These are phyloP conservation scores for Sequoiadendron giganteum DNA, from an alignment of 75 land plant species.

Conservation along the genomic window DNA sequence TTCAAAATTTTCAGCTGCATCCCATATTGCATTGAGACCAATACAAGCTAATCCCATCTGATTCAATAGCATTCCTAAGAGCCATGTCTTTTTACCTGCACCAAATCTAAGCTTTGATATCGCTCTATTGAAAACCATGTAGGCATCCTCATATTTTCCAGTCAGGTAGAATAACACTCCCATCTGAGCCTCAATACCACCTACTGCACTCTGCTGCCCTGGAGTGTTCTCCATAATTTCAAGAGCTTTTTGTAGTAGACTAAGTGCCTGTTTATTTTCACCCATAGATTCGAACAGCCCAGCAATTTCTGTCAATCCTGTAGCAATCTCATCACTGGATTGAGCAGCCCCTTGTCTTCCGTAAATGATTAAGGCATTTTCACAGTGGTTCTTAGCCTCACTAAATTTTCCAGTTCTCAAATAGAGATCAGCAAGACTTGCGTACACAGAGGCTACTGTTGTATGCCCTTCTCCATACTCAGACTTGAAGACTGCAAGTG, in stretches of 20 bases:
- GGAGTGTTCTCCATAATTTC: slow-evolving; percentile 26
- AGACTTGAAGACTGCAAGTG: slow-evolving; percentile 29
- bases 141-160: slow-evolving; percentile 24
- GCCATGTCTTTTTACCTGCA: slow-evolving; percentile 14
- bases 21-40: slow-evolving; percentile 31
- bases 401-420: slow-evolving; percentile 27
- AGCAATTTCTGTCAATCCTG: slow-evolving; percentile 37
- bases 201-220: slow-evolving; percentile 35
- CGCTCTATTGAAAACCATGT: slow-evolving; percentile 26
- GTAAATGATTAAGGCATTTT: slow-evolving; percentile 31
- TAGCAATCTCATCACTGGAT: slow-evolving; percentile 23
- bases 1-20: slow-evolving; percentile 33
- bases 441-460: slow-evolving; percentile 30
- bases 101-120: slow-evolving; percentile 22
- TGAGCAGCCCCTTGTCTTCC: slow-evolving; percentile 24
- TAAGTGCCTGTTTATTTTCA: slow-evolving; percentile 33
- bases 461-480: slow-evolving; percentile 29
- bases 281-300: slow-evolving; percentile 25
- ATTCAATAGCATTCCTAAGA: slow-evolving; percentile 30
- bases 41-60: slow-evolving; percentile 41
- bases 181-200: slow-evolving; percentile 45
- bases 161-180: slow-evolving; percentile 30
- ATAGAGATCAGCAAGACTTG: slow-evolving; percentile 43
- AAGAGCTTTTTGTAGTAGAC: slow-evolving; percentile 24
- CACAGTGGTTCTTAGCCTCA: slow-evolving; percentile 38